Percentiles rank a stretch among this genome's conserved stretches.
These are phyloP conservation scores for Chlorella sp. DNA, from an alignment of 139 green algal genomes.

Conservation along the genomic window DNA sequence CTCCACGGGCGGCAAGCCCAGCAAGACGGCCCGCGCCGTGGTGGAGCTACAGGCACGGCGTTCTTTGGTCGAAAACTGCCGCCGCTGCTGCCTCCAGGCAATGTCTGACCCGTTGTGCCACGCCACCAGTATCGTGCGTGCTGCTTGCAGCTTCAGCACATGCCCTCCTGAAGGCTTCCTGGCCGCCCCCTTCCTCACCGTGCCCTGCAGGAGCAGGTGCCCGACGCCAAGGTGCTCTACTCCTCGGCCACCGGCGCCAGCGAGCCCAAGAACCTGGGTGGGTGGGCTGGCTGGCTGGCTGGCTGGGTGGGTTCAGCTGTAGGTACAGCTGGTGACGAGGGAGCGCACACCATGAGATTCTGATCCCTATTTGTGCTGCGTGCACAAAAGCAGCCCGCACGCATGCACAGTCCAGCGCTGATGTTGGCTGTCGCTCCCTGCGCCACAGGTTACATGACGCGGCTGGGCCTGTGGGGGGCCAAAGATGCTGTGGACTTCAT, in stretches of 20 bases:
- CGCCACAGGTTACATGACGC: conserved; percentile 80
- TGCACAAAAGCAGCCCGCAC: no score
- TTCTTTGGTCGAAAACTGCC: neutral
- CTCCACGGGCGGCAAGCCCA: conserved; percentile 37
- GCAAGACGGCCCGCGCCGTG: conserved; percentile 81
- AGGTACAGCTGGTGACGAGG: no score
- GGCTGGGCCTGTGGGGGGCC: conserved; percentile 64
- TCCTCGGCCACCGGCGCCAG: conserved; percentile 86
- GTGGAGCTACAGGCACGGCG: conserved; percentile 66
- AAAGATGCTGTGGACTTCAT: conserved; percentile 66
- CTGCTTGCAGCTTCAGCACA: no score
- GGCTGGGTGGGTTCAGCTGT: no score
- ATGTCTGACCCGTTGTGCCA: no score
- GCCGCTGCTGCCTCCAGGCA: neutral
- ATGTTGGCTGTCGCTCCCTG: no score
- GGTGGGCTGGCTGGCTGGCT: no score
- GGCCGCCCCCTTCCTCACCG: neutral
- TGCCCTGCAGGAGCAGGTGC: conserved; percentile 76
- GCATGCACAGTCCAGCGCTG: no score
- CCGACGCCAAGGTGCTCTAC: conserved; percentile 86
- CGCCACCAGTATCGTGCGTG: no score
- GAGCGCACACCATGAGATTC: no score
- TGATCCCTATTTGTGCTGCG: no score
- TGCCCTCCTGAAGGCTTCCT: neutral
- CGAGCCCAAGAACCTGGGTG: conserved; percentile 85